These are phyloP conservation scores for Haematococcus lacustris DNA, from an alignment of 139 green algal genomes.

Conservation along the genomic window DNA sequence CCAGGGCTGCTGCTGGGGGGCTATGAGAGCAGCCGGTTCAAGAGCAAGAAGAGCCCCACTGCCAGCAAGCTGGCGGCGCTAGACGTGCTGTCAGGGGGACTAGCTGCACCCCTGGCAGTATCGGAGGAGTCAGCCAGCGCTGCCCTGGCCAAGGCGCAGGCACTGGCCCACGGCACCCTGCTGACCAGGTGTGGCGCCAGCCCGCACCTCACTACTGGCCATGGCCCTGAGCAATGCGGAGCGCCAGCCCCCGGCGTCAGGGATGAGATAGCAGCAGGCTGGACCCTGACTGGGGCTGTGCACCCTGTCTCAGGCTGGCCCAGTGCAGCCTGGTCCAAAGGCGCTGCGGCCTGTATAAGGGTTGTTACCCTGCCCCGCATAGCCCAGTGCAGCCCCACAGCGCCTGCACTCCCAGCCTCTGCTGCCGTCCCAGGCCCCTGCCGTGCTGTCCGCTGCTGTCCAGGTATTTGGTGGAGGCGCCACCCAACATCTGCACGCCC, in stretches of 20 bases:
- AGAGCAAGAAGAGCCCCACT: conserved; percentile 60
- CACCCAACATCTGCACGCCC: conserved; percentile 91
- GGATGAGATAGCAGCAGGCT: neutral
- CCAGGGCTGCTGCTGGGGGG: conserved; percentile 58
- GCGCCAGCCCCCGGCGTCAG: neutral
- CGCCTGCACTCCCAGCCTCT: neutral
- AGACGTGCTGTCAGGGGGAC: conserved; percentile 50
- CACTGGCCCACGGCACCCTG: conserved; percentile 47
- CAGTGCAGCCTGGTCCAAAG: neutral
- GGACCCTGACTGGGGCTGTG: neutral
- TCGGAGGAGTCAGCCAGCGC: too few species aligned
- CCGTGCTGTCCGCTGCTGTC: neutral
- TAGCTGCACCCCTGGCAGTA: too few species aligned
- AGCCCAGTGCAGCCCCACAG: too few species aligned
- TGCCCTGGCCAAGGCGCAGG: conserved; percentile 22
- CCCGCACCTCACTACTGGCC: neutral
- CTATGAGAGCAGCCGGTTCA: conserved; percentile 88
- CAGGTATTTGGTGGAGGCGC: conserved; percentile 90
- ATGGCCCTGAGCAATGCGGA: neutral
- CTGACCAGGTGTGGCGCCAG: conserved; percentile 24
- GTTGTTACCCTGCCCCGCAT: too few species aligned
- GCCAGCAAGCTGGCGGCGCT: conserved; percentile 40
- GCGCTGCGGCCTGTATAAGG: too few species aligned
- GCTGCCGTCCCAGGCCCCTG: neutral
- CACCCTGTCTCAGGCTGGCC: neutral